These are phyloP conservation scores for Chaetomium sp. DNA, from an alignment of 2,329 filamentous ascomycete species.

Conservation along the genomic window DNA sequence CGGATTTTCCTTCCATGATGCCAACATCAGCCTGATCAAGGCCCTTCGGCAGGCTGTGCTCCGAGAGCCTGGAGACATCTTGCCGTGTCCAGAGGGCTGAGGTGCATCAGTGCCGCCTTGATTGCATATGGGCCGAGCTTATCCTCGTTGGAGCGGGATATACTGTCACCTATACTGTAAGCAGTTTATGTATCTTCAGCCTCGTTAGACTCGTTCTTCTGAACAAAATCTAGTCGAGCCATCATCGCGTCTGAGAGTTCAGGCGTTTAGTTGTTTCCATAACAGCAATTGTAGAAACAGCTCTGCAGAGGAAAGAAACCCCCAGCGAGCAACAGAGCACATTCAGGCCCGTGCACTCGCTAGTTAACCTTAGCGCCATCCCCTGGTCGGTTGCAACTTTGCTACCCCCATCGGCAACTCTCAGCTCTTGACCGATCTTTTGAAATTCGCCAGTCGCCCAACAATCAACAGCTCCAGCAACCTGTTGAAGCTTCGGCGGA, in stretches of 20 bases:
- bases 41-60: not conserved
- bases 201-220: not conserved
- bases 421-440: slow-evolving; percentile 14
- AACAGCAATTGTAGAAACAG: not conserved
- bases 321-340: not conserved
- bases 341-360: slow-evolving; percentile 25
- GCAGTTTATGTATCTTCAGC: not conserved
- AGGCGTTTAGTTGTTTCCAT: not conserved
- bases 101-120: slow-evolving; percentile 17
- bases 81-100: not conserved
- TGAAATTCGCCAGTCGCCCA: slow-evolving; percentile 19
- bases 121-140: slow-evolving; percentile 2
- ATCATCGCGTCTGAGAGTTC: not conserved
- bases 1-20: not conserved
- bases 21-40: slow-evolving; percentile 4
- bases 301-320: not conserved
- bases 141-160: not conserved
- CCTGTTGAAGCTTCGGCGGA: slow-evolving; percentile 24
- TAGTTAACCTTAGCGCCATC: slow-evolving; percentile 16
- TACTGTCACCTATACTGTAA: too few relatives aligned
- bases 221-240: not conserved
- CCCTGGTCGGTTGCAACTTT: slow-evolving; percentile 18
- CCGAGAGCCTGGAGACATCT: not conserved
- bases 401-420: slow-evolving; percentile 8
- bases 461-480: slow-evolving; percentile 26